A percentile compares a stretch with the other conserved stretches of the same genome.
Evolutionary conservation across 495 filamentous ascomycete genomes (phyloP).

Genomic region (Glutinoglossum americanum): DNA sequence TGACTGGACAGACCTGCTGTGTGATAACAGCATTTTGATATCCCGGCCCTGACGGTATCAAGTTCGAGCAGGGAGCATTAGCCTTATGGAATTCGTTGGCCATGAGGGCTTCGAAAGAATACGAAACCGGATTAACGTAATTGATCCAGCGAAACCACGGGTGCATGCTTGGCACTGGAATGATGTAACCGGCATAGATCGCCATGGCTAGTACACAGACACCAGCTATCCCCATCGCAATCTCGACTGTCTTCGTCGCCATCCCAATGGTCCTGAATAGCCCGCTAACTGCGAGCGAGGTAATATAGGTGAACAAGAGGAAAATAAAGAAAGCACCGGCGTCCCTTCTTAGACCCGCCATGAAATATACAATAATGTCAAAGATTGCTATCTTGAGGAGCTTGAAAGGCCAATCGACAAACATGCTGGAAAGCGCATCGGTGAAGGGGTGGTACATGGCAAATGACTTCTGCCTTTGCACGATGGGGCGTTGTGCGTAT

Average conservation of each 20-base stretch:
- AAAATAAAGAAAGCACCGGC: slow-evolving; percentile 72
- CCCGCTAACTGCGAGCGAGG: slow-evolving; percentile 58
- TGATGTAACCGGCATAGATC: slow-evolving; percentile 67
- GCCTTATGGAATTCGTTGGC: slow-evolving; percentile 36
- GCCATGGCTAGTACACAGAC: slow-evolving; percentile 40
- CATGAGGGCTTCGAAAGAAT: slow-evolving; percentile 35
- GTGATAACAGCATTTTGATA: background rate
- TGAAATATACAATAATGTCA: slow-evolving; percentile 55
- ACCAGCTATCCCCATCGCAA: slow-evolving; percentile 42
- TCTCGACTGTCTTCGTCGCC: slow-evolving; percentile 37
- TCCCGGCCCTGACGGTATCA: background rate
- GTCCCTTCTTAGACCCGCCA: slow-evolving; percentile 38
- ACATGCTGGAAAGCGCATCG: slow-evolving; percentile 52
- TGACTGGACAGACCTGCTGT: slow-evolving; percentile 26
- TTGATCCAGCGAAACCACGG: slow-evolving; percentile 65
- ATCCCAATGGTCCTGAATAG: slow-evolving; percentile 60
- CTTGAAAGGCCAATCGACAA: slow-evolving; percentile 54
- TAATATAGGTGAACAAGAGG: slow-evolving; percentile 31
- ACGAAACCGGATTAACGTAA: slow-evolving; percentile 56
- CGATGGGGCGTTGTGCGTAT: slow-evolving; percentile 47
- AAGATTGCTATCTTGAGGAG: slow-evolving; percentile 51
- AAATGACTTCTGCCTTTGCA: slow-evolving; percentile 67
- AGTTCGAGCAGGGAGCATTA: slow-evolving; percentile 20
- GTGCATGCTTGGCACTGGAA: slow-evolving; percentile 51
- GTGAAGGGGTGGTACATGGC: slow-evolving; percentile 60